Conservation (phyloP, 768 basidiomycete species). For the Atractiella rhizophila region DNA sequence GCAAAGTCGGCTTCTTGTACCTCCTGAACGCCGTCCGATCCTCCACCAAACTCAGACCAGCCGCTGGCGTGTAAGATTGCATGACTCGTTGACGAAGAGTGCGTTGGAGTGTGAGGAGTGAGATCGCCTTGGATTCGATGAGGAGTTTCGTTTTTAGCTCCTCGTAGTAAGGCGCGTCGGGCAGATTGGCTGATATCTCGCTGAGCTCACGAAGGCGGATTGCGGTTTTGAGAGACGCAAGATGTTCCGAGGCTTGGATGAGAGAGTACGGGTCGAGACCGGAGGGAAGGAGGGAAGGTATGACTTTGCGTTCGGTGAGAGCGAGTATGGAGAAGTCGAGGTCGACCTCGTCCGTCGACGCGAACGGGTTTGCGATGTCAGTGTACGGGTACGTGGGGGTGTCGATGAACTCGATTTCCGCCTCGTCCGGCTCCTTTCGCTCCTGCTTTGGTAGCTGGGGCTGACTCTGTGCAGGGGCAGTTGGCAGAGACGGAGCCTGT, state of each 20-base stretch:
- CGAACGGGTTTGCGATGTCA: constrained; percentile 31
- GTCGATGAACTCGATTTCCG: neutral
- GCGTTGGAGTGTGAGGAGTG: constrained; percentile 75
- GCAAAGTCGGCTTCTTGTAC: constrained; percentile 54
- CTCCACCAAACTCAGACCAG: constrained; percentile 43
- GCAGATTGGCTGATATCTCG: constrained; percentile 19
- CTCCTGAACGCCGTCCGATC: constrained; percentile 81
- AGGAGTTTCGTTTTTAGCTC: constrained; percentile 61
- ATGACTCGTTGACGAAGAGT: constrained; percentile 55
- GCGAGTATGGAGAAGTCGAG: too few relatives aligned
- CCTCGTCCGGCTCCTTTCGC: neutral
- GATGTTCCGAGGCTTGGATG: constrained; percentile 66
- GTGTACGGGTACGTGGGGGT: constrained; percentile 42
- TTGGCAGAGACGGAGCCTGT: constrained; percentile 33
- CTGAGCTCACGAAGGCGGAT: constrained; percentile 64
- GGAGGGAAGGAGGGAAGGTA: constrained; percentile 69
- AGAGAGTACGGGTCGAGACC: constrained; percentile 78
- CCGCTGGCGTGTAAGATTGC: constrained; percentile 61
- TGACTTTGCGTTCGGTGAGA: constrained; percentile 34
- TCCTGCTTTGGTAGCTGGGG: neutral
- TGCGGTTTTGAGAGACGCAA: too few relatives aligned
- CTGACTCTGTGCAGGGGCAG: constrained; percentile 17
- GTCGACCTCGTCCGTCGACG: constrained; percentile 17
- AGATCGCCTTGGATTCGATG: constrained; percentile 76
- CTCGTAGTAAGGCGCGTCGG: constrained; percentile 24